Evolutionary conservation across 2,329 filamentous ascomycete species (phyloP), one percentile per base, ranked within the genome.

Genomic region (Rhytidhysteron rufulum): DNA sequence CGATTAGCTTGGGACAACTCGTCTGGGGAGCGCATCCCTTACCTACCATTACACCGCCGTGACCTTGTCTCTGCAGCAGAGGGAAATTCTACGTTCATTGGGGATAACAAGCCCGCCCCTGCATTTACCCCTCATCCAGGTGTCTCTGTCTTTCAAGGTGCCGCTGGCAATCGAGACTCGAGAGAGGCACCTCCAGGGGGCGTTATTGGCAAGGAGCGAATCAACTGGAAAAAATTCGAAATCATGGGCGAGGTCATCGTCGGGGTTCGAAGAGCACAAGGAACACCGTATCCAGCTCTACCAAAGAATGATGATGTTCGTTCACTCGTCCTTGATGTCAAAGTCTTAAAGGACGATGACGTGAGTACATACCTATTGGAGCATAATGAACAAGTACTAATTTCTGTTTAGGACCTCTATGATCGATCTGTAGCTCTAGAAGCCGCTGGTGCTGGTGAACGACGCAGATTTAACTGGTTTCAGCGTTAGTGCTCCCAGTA

Each of bases 211-310:
- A 65, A 48, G 80, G 65, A 88, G 47, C 76, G 87, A 37, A 87
- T 98, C 61, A 97, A 97, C 62, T 98, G 93, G 93, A 89, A 85
- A 67, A 98, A 98, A 62, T 98, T 97, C 56, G 91, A 97, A 65
- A 85, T 98, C 22, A 82, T 97, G 67, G 90, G 90, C 5, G 91
- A 97, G 53, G 86, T 96, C 4, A 78, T 97, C 39, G 74, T 96
- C 44, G 85, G 88, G 2, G 83, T 98, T 40, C 94, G 96, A 78
- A 85, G 84, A 67, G 95, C 91, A 56, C 90, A 97, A 66, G 86
- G 86, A 39, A 82, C 82, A 35, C 83, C 88, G 4, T 96, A 96
- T 51, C 79, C 81, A 19, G 85, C 83, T 46, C 70, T 91, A 46
- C 71, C 73, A 24, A 82, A 77, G 54, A 83, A 85, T 54, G 84